Evolutionary conservation across 257 asterid species (phyloP), one percentile per base, ranked within the genome.

Genomic region (Catharanthus roseus): DNA sequence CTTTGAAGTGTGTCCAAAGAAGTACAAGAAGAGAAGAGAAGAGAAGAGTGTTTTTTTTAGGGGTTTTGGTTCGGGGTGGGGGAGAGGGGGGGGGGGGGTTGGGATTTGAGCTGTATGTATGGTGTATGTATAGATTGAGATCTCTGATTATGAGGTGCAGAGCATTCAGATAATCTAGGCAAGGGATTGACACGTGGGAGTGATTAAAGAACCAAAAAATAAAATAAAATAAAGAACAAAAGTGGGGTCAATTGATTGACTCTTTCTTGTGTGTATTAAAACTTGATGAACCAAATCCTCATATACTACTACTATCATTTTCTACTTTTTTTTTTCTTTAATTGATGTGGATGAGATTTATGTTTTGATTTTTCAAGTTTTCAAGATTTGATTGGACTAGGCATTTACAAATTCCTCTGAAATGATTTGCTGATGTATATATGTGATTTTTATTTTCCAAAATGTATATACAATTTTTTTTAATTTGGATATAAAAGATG

Each of bases 81-180:
- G n/a, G n/a, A n/a, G n/a, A n/a, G n/a, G n/a, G n/a, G n/a, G n/a
- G n/a, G n/a, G n/a, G n/a, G n/a, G n/a, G n/a, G n/a, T n/a, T n/a
- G n/a, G n/a, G n/a, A n/a, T n/a, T n/a, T n/a, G n/a, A n/a, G n/a
- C n/a, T 39, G 62, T 23, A 19, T 31, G 58, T 42, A 58, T 44
- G 31, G 38, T 65, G 44, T 31, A 11, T 42, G 44, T 57, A 13
- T 19, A 44, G 61, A 57, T 74, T 55, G 63, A 65, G 68, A 75
- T 58, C 68, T 60, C 74, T 60, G 74, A 68, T 74, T 75, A 54
- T 68, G 73, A 70, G 69, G 76, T 70, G 55, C 41, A 62, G 54
- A 31, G 67, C 50, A 60, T 68, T 38, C 42, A 13, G 65, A 60
- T 31, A 60, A 60, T 29, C 65, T 60, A 55, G 51, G 69, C 66